phyloP scores from a whole-genome alignment of 2,329 filamentous ascomycete species.

The Fusarium sp. region DNA sequence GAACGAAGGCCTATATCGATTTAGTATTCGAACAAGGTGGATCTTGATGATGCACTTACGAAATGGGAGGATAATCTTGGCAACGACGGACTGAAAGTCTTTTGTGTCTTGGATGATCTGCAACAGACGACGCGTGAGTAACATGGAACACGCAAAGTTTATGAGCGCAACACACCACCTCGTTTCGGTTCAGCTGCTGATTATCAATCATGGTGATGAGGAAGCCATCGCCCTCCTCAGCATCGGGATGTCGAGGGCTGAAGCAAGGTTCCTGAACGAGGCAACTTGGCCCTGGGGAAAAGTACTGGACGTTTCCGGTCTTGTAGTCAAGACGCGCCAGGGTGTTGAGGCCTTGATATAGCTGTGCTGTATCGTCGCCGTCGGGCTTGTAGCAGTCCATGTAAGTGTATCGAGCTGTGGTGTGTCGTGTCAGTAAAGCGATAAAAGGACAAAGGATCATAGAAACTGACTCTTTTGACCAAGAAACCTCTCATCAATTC shows the following conservation, averaged over 20 bases:
- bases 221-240: background rate
- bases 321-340: background rate
- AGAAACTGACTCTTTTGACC: background rate
- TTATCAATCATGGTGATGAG: conserved; percentile 2
- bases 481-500: background rate
- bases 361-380: background rate
- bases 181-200: background rate
- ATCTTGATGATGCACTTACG: background rate
- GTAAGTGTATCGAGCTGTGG: background rate
- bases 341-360: background rate
- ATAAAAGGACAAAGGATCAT: background rate
- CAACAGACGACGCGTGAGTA: background rate
- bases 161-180: background rate
- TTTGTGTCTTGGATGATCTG: conserved; percentile 1
- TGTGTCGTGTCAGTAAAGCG: background rate
- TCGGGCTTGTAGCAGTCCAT: background rate
- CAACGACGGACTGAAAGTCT: background rate
- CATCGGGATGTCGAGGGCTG: background rate
- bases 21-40: background rate
- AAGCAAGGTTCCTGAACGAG: background rate
- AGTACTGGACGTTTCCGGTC: background rate
- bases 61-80: background rate
- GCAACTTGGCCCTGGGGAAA: background rate
- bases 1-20: background rate
- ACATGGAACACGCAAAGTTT: background rate